Evolutionary conservation across 139 green algal species (phyloP), one percentile per base, ranked within the genome.

Genomic region (Tetradesmus obliquus): DNA sequence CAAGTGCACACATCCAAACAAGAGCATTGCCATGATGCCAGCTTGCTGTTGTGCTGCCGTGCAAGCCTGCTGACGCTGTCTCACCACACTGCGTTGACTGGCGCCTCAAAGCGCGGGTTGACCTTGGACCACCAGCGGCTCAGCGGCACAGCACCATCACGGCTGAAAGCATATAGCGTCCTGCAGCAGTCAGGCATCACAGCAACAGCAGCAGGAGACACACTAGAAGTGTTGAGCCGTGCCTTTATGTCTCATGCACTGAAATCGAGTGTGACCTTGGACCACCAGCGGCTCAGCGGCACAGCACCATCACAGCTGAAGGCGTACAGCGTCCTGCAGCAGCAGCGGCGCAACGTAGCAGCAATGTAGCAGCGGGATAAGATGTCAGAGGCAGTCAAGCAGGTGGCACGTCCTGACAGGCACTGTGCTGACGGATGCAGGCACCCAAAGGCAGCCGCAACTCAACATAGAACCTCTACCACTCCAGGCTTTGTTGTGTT

Each of bases 301-400:
- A 96, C 55, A 72, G 86, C 94, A 66, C 89, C n/a, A 86, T 96
- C 94, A 57, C 94, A 89, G 13, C 85, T 54, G 80, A 96, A 96
- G 5, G 94, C 91, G 84, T 93, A 96, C 19, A 94, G 62, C 88
- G 94, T 93, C 87, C 92, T 92, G 93, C 71, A 86, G 53, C 62
- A 57, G 66, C 32, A 45, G 32, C 32, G 32, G 32, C 32, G 32
- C 32, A 45, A 45, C 32, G 32, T 45, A 45, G 32, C 32, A 45
- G 32, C 32, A 45, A 45, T 45, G 32, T 45, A 45, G 32, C 32
- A 45, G 32, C 32, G 32, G 32, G 32, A 45, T 45, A 45, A 45
- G 32, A 45, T 45, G 32, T 45, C 32, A 45, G 32, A 45, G 32
- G 32, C 32, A 45, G 32, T 45, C 32, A 45, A 45, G 32, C 32